Evolutionary conservation across 805 yeast genomes (phyloP).

Genomic region (Cyberlindnera samutprakarnensis): DNA sequence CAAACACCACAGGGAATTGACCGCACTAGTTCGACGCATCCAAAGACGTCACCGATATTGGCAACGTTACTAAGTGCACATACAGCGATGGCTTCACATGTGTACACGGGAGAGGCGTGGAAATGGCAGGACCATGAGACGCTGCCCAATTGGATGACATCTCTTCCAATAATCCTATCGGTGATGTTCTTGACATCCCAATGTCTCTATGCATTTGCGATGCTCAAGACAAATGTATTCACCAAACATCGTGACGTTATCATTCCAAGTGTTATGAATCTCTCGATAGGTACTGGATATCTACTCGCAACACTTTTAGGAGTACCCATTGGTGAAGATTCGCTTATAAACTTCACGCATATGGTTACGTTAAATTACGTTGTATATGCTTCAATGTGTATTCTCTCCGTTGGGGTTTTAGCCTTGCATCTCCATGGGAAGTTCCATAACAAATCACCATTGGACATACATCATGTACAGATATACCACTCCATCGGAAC

Average conservation of each 20-base stretch:
- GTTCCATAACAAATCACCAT: not conserved
- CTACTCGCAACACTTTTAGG: not conserved
- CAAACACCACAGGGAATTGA: no score
- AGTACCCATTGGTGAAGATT: not conserved
- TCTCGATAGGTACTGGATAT: no score
- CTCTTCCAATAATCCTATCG: conserved; percentile 22
- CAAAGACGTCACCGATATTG: conserved; percentile 14
- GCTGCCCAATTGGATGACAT: conserved; percentile 1
- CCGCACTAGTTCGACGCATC: no score
- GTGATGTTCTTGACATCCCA: conserved; percentile 22
- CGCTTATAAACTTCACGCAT: not conserved
- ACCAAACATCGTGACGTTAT: conserved; percentile 41
- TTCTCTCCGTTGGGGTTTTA: no score
- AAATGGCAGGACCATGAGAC: no score
- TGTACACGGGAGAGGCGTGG: no score
- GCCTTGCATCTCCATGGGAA: no score
- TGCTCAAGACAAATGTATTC: conserved; percentile 79
- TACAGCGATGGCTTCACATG: conserved; percentile 2
- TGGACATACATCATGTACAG: not conserved
- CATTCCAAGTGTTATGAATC: not conserved
- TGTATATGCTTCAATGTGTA: not conserved
- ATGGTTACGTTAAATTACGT: conserved; percentile 1
- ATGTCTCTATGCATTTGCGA: conserved; percentile 45
- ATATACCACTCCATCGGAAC: conserved; percentile 1
- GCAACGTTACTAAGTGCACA: conserved; percentile 14